Percentiles rank a stretch among this genome's conserved stretches.
Evolutionary conservation across 2,329 filamentous ascomycete species (phyloP).

Genomic region (Esteya vermicola): DNA sequence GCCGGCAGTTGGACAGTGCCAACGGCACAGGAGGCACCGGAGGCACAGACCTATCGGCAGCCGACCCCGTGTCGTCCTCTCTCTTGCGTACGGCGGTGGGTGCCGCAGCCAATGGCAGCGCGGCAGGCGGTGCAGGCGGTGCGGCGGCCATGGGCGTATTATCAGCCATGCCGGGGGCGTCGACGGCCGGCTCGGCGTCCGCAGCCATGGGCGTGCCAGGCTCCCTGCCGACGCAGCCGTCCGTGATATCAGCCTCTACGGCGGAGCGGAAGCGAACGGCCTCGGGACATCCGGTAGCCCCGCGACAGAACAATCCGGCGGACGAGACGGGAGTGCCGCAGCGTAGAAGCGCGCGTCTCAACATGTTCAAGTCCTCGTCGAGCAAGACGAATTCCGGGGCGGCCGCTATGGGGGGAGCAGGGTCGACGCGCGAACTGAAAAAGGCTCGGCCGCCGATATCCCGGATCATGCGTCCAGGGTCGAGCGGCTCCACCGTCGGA

Average conservation of each 20-base stretch:
- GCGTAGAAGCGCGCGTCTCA: constrained; percentile 58
- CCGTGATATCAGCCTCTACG: constrained; percentile 24
- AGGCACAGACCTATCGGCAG: constrained; percentile 4
- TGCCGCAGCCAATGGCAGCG: constrained; percentile 4
- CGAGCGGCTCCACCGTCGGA: constrained; percentile 59
- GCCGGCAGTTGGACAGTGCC: too few relatives aligned
- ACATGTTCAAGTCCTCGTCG: constrained; percentile 53
- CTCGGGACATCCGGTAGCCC: constrained; percentile 61
- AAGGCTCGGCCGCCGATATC: constrained; percentile 66
- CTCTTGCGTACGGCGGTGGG: constrained; percentile 18
- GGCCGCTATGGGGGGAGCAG: constrained; percentile 42
- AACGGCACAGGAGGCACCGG: too few relatives aligned
- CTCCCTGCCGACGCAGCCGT: constrained; percentile 12
- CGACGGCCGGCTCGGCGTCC: neutral
- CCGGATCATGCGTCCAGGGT: constrained; percentile 48
- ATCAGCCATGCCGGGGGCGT: too few relatives aligned
- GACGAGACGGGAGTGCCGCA: constrained; percentile 50
- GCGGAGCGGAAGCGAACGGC: constrained; percentile 76
- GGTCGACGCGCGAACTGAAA: constrained; percentile 61
- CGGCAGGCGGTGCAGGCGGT: too few relatives aligned
- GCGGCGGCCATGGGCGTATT: too few relatives aligned
- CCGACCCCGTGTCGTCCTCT: constrained; percentile 26
- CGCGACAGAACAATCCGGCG: constrained; percentile 29
- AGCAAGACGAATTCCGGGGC: constrained; percentile 47
- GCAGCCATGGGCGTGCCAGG: too few relatives aligned